Evolutionary conservation across 176 grass and related monocot genomes (phyloP), one percentile per base, ranked within the genome.

Genomic region (Oryza punctata): DNA sequence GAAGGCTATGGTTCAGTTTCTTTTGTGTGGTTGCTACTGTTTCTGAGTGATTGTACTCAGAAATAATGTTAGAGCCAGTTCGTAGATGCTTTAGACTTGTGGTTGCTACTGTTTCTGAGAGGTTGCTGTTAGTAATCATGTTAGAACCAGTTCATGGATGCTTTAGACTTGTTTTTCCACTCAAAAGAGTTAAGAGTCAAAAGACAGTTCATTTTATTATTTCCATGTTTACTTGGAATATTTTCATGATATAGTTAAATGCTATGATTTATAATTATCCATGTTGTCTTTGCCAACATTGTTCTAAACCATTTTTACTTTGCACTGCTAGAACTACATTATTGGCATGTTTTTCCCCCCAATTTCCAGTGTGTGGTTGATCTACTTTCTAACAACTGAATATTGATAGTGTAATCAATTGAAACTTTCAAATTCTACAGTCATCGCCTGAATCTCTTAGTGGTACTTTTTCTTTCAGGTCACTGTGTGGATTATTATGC

Each of bases 401-500:
- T 81, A 54, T 1, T 1, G 2, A 41, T 45, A 3, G 46, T 45
- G 9, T 11, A 82, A 49, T 64, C 44, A 40, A 40, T 54, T 21
- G 16, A 68, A 33, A 8, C 57, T 69, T 50, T 75, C 15, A 77
- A 69, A 49, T 80, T 29, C 1, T 77, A 70, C 24, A 19, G 6
- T 65, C 2, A 32, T 70, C 41, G 67, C 16, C 21, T 90, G 19
- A 73, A 72, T 81, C 19, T 61, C 71, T 49, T n/a, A 12, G 41
- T 29, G 1, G 5, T 73, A 25, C 7, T 37, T 67, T 16, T 27
- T 66, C 73, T 69, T 84, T 40, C 90, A 97, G 90, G 82, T 94
- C 67, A 70, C 91, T 43, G 75, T 94, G 18, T 93, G 95, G 92
- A 50, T 87, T 69, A 69, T 97, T 47, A 85, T 95, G 85, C 96